Evolutionary conservation across 169 alveolate species (phyloP).

Genomic region (Pseudocohnilembus persalinus): DNA sequence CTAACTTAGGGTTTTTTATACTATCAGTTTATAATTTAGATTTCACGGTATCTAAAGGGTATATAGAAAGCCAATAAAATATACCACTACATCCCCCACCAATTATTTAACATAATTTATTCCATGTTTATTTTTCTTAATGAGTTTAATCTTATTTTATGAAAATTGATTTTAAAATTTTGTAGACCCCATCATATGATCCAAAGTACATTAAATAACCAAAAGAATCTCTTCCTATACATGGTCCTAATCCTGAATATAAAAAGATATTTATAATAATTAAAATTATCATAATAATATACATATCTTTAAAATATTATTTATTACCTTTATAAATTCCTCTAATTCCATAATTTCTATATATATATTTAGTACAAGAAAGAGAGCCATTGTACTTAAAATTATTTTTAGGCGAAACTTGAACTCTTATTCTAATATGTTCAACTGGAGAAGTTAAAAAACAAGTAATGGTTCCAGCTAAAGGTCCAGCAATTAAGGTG

Average conservation of each 20-base stretch:
- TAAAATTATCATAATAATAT: no score
- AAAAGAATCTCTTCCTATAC: no score
- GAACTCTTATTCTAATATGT: neutral
- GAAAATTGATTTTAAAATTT: neutral
- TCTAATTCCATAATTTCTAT: neutral
- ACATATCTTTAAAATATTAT: neutral
- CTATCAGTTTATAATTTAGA: neutral
- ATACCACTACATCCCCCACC: neutral
- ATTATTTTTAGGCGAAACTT: neutral
- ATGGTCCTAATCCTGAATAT: no score
- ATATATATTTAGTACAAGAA: neutral
- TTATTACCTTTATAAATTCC: neutral
- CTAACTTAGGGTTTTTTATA: neutral
- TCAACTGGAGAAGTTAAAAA: neutral
- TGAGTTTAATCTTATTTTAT: no score
- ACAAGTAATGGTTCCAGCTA: neutral
- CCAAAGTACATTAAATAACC: no score
- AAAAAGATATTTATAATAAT: no score
- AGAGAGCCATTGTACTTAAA: neutral
- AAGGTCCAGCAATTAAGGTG: neutral
- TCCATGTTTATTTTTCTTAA: no score
- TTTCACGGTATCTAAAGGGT: neutral
- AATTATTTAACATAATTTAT: no score
- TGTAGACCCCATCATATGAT: neutral
- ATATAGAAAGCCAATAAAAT: neutral